phyloP scores from a whole-genome alignment of 148 eudicot genomes.

The Vaccinium darrowii region DNA sequence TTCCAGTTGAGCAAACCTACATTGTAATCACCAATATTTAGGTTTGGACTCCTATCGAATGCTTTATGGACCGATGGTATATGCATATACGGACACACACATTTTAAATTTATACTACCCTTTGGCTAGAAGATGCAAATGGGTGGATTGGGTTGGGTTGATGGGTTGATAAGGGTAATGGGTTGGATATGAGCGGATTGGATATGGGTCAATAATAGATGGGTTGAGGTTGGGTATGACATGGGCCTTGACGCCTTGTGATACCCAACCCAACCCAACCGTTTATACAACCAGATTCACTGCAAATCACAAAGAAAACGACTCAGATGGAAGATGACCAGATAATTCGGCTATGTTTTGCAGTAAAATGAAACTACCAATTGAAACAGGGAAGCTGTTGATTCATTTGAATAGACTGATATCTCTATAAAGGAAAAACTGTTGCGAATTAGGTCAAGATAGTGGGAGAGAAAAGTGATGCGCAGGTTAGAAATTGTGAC shows the following conservation, averaged over 20 bases:
- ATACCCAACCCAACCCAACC: too few species aligned
- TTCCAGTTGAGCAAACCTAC: not conserved
- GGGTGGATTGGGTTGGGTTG: too few species aligned
- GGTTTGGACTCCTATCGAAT: not conserved
- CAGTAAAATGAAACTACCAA: not conserved
- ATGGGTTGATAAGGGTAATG: too few species aligned
- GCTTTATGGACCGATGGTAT: not conserved
- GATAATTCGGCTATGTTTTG: conserved; percentile 22
- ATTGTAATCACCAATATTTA: too few species aligned
- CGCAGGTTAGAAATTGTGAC: conserved; percentile 19
- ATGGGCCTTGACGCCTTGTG: too few species aligned
- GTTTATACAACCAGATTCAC: too few species aligned
- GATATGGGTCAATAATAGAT: too few species aligned
- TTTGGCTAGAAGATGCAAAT: not conserved
- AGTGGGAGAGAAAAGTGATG: not conserved
- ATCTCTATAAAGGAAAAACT: not conserved
- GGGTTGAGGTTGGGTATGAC: too few species aligned
- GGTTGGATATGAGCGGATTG: too few species aligned
- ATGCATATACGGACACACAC: not conserved
- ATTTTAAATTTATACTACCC: not conserved
- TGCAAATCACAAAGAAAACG: too few species aligned
- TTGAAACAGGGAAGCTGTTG: conserved; percentile 11
- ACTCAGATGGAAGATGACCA: too few species aligned
- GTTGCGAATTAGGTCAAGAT: conserved; percentile 11
- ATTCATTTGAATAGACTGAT: conserved; percentile 13